A percentile compares a stretch with the other conserved stretches of the same genome.
These are phyloP conservation scores for Phytophthora sp. DNA, from an alignment of 352 stramenopile species.

Conservation along the genomic window DNA sequence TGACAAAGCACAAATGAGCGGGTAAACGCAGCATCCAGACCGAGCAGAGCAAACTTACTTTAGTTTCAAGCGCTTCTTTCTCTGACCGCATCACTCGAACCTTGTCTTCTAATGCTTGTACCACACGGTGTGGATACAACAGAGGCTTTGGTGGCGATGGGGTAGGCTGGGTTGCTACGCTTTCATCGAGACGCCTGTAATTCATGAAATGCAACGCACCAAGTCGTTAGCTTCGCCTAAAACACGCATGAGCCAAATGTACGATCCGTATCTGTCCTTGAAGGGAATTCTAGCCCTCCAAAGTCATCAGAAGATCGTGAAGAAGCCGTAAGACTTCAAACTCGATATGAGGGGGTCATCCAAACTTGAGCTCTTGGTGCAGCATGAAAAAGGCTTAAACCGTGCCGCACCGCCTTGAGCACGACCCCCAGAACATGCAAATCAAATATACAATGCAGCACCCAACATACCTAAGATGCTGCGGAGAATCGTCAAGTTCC, in stretches of 20 bases:
- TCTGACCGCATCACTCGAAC: constrained; percentile 39
- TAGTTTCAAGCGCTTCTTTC: constrained; percentile 45
- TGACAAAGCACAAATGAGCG: constrained; percentile 3
- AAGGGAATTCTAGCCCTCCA: constrained; percentile 83
- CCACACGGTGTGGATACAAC: constrained; percentile 46
- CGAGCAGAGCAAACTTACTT: constrained; percentile 25
- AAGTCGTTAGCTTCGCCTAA: constrained; percentile 6
- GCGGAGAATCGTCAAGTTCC: constrained; percentile 56
- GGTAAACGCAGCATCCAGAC: not conserved
- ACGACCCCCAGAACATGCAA: constrained; percentile 19
- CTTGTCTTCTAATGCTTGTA: constrained; percentile 48
- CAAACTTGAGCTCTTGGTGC: constrained; percentile 11
- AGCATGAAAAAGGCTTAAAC: constrained; percentile 3
- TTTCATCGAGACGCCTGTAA: constrained; percentile 34
- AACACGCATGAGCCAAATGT: constrained; percentile 34
- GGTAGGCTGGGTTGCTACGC: constrained; percentile 33
- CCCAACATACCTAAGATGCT: constrained; percentile 53
- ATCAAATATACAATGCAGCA: constrained; percentile 8
- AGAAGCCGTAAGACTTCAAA: constrained; percentile 6
- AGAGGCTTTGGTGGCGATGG: constrained; percentile 33
- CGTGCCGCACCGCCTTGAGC: constrained; percentile 23
- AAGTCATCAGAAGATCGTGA: constrained; percentile 88
- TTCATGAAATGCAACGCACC: not conserved
- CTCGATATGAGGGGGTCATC: constrained; percentile 32
- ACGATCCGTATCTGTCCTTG: constrained; percentile 91